These are phyloP conservation scores for Eimeria sp. DNA, from an alignment of 169 alveolate species.

Conservation along the genomic window DNA sequence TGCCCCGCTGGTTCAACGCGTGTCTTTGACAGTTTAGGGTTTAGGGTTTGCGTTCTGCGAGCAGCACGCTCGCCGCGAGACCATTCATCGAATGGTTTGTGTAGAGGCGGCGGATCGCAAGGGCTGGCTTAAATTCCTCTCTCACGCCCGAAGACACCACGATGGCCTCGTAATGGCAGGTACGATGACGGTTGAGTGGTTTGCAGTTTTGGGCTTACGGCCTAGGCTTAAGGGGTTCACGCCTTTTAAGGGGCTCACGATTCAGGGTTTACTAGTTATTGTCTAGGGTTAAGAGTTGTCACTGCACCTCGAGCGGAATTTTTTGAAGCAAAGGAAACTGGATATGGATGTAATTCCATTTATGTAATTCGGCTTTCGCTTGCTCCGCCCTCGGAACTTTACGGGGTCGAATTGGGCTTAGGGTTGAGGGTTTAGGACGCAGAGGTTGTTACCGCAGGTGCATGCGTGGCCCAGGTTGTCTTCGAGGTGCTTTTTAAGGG, in stretches of 20 bases:
- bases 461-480: constrained; percentile 45
- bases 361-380: neutral
- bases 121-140: neutral
- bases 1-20: neutral
- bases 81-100: constrained; percentile 55
- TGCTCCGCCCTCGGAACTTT: neutral
- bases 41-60: neutral
- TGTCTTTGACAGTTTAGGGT: neutral
- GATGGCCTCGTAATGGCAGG: constrained; percentile 60
- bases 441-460: constrained; percentile 43
- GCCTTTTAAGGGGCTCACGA: neutral
- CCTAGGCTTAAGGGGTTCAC: neutral
- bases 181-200: neutral
- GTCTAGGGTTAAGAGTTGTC: neutral
- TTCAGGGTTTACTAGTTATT: neutral
- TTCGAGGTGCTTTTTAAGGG: constrained; percentile 41
- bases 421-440: neutral
- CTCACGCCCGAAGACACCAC: constrained; percentile 70
- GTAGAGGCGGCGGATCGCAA: constrained; percentile 31
- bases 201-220: neutral
- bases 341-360: neutral
- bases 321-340: neutral
- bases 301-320: neutral
- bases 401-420: neutral
- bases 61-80: constrained; percentile 46